These are phyloP conservation scores for Paramecium sexaurelia DNA, from an alignment of 73 alveolate species.

Conservation along the genomic window DNA sequence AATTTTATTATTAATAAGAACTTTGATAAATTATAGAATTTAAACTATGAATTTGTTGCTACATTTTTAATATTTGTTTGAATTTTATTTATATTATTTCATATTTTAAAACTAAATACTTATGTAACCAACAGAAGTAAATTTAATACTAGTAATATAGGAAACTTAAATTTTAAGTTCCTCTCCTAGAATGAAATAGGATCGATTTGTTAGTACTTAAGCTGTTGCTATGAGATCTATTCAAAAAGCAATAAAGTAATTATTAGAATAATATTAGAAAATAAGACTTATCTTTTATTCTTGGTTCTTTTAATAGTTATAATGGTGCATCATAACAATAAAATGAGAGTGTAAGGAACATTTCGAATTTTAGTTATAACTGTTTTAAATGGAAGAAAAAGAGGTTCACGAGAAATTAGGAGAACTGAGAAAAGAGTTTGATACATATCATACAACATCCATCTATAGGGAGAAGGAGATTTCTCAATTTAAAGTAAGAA, in stretches of 20 bases:
- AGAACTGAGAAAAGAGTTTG: conserved; percentile 52
- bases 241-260: conserved; percentile 61
- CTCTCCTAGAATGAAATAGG: background rate
- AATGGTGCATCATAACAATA: background rate
- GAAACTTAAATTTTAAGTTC: background rate
- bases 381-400: conserved; percentile 48
- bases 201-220: conserved; percentile 9
- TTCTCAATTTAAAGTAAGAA: background rate
- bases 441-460: background rate
- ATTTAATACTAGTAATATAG: background rate
- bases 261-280: conserved; percentile 18
- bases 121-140: conserved; percentile 22
- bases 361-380: background rate
- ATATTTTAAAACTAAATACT: background rate
- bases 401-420: conserved; percentile 66
- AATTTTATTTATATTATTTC: background rate
- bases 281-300: conserved; percentile 48
- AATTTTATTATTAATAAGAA: background rate
- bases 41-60: background rate
- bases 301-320: conserved; percentile 47
- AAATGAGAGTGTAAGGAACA: conserved; percentile 50
- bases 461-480: conserved; percentile 50
- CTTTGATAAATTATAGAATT: background rate
- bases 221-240: conserved; percentile 63
- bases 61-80: background rate